Evolutionary conservation across 179 eudicot species (phyloP).

Genomic region (Patellifolia procumbens): DNA sequence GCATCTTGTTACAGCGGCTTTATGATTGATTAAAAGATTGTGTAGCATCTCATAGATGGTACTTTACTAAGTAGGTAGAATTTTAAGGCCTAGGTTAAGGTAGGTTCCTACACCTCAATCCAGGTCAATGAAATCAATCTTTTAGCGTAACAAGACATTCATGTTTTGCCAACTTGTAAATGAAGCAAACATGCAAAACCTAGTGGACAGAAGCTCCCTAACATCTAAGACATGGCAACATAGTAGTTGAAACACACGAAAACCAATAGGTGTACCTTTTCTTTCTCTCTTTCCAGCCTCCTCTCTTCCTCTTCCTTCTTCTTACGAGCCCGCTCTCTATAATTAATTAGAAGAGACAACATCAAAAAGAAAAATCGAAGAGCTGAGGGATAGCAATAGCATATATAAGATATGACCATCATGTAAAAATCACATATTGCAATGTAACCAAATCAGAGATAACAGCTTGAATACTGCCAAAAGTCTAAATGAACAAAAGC

Average conservation of each 20-base stretch:
- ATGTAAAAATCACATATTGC: neutral
- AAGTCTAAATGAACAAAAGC: neutral
- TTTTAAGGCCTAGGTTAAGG: neutral
- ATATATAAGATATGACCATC: no score
- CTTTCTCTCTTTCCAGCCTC: conserved; percentile 83
- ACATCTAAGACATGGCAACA: neutral
- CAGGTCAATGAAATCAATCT: neutral
- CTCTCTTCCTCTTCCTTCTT: conserved; percentile 99
- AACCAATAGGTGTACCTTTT: conserved; percentile 60
- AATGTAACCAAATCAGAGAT: neutral
- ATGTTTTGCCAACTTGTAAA: neutral
- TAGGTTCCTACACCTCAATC: neutral
- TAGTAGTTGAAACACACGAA: neutral
- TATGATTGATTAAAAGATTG: neutral
- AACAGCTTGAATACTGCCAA: neutral
- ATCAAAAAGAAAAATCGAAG: neutral
- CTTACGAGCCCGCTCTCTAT: conserved; percentile 93
- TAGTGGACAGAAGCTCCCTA: neutral
- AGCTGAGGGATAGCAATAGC: neutral
- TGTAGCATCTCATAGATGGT: neutral
- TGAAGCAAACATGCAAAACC: neutral
- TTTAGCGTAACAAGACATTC: neutral
- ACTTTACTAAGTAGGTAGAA: neutral
- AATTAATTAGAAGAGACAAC: conserved; percentile 15
- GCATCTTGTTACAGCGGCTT: neutral